Conservation (phyloP, 345 rosid genomes). For the Salix dunnii region DNA sequence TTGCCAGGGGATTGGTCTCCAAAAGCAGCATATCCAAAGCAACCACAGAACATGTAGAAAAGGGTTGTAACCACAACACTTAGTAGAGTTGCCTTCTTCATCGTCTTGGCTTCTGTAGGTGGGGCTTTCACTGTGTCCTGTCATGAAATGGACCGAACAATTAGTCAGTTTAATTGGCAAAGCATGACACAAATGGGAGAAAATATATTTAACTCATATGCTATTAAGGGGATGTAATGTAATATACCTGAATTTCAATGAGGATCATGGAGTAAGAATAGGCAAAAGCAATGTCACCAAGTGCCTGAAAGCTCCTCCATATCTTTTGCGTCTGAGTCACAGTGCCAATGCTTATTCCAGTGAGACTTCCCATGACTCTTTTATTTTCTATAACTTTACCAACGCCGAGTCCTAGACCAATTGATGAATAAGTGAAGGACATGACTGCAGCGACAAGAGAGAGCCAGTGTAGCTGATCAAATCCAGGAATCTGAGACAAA, state of each 20-base stretch:
- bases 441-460: slow-evolving; percentile 84
- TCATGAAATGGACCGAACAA: not conserved
- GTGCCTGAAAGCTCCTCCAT: slow-evolving; percentile 88
- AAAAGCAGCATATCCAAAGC: slow-evolving; percentile 81
- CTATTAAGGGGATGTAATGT: too few relatives aligned
- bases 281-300: slow-evolving; percentile 89
- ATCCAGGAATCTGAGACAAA: slow-evolving; percentile 78
- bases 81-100: slow-evolving; percentile 70
- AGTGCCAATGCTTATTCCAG: slow-evolving; percentile 58
- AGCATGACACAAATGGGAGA: not conserved
- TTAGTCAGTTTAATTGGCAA: not conserved
- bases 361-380: slow-evolving; percentile 59
- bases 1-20: slow-evolving; percentile 79
- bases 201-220: not conserved
- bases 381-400: slow-evolving; percentile 64
- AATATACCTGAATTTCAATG: slow-evolving; percentile 73
- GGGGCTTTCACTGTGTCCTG: slow-evolving; percentile 66
- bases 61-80: slow-evolving; percentile 71
- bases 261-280: slow-evolving; percentile 79
- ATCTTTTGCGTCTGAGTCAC: slow-evolving; percentile 61
- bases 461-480: slow-evolving; percentile 90
- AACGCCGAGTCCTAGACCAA: slow-evolving; percentile 85
- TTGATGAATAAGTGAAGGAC: slow-evolving; percentile 90
- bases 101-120: slow-evolving; percentile 68
- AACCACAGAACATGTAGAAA: slow-evolving; percentile 89